phyloP scores from a whole-genome alignment of 208 protist species.

The Leishmania braziliensis region DNA sequence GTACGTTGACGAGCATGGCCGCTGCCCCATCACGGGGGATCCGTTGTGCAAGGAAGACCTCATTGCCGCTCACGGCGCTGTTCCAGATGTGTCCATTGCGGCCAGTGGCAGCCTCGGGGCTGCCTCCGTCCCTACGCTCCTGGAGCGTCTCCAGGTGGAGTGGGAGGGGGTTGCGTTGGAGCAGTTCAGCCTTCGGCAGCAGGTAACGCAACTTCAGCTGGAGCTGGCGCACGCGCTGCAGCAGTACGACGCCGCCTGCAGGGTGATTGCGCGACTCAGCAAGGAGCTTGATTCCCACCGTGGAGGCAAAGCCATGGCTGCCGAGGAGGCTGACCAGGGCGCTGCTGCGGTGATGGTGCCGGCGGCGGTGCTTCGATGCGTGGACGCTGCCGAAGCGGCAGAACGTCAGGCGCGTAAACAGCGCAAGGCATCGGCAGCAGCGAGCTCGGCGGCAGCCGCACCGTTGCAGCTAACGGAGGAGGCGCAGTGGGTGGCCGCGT shows the following conservation, averaged over 20 bases:
- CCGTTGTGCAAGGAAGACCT: slow-evolving; percentile 89
- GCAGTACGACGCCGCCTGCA: slow-evolving; percentile 98
- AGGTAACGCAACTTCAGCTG: slow-evolving; percentile 89
- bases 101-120: slow-evolving; percentile 32
- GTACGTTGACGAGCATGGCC: slow-evolving; percentile 93
- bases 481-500: slow-evolving; percentile 9
- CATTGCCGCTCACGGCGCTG: slow-evolving; percentile 60
- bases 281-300: slow-evolving; percentile 59
- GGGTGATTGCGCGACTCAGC: slow-evolving; percentile 97
- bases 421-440: slow-evolving; percentile 20
- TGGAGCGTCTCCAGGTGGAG: slow-evolving; percentile 97
- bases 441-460: neutral
- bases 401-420: slow-evolving; percentile 46
- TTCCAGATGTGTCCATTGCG: slow-evolving; percentile 13
- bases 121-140: slow-evolving; percentile 92
- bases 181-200: slow-evolving; percentile 96
- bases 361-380: slow-evolving; percentile 33
- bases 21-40: slow-evolving; percentile 95
- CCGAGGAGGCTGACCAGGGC: slow-evolving; percentile 7
- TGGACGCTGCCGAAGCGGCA: slow-evolving; percentile 36
- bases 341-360: slow-evolving; percentile 35
- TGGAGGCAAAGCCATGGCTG: slow-evolving; percentile 4
- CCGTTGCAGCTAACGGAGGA: slow-evolving; percentile 10
- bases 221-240: slow-evolving; percentile 98
- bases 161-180: slow-evolving; percentile 99